Evolutionary conservation across 2,329 filamentous ascomycete species (phyloP), one percentile per base, ranked within the genome.

Genomic region (Aspergillus terreus): DNA sequence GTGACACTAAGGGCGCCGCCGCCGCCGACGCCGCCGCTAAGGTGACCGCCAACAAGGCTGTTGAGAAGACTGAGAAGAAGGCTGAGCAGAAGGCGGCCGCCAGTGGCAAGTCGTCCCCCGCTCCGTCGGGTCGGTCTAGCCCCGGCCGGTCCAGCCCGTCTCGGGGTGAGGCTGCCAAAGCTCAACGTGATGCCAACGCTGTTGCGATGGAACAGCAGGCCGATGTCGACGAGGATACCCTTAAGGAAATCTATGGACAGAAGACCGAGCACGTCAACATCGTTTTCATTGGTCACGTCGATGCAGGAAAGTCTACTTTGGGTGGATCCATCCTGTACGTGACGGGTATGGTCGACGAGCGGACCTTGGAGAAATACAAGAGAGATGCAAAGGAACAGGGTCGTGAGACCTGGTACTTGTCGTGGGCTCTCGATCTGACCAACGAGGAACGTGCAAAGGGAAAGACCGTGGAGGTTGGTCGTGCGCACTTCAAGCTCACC

Each of bases 301-400:
- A 99, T 77, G 94, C 94, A 47, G 94, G 94, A 63, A 99, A 99
- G 78, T 96, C 91, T 36, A 99, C 94, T 3, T 81, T 99, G 5
- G 94, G 94, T 68, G 94, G 94, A 46, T 89, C 89, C 47, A 95
- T 99, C 57, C 80, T 99, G 12, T 96, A 94, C 71, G 85, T 84
- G 47, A 96, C 92, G 4, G 94, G 94, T 54, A 99, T 97, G 94
- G 94, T 99, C n/a, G 95, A 99, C 67, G 91, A 99, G 75, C 85
- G 94, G 70, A 99, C 94, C 33, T 84, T 99, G 80, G 94, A 99
- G 49, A 99, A 99, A 76, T 96, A 96, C 80, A 96, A 92, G 82
- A 85, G 84, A 63, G 95, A 99, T 66, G 92, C 94, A 46, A 97
- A 96, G 79, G 94, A 97, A 10, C 82, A 94, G 58, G 94, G 94